Evolutionary conservation across 768 basidiomycete genomes (phyloP).

Genomic region (Suillus clintonianus): DNA sequence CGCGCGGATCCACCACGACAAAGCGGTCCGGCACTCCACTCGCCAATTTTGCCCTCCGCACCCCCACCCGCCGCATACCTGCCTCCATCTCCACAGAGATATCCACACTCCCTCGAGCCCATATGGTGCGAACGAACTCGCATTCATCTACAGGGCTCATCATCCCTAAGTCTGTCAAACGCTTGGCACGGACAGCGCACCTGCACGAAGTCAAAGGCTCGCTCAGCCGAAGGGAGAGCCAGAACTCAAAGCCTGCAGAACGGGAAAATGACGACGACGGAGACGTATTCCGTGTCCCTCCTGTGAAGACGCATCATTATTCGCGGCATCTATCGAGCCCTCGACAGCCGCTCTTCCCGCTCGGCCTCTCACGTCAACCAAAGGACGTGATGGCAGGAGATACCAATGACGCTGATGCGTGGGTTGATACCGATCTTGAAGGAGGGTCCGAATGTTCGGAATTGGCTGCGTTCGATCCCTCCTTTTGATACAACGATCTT

Average conservation of each 20-base stretch:
- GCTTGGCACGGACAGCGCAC: slow-evolving; percentile 68
- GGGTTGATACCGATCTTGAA: slow-evolving; percentile 44
- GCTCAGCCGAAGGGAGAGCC: slow-evolving; percentile 14
- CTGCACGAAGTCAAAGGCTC: slow-evolving; percentile 57
- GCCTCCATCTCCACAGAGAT: slow-evolving; percentile 26
- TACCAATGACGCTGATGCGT: slow-evolving; percentile 27
- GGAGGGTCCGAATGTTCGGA: slow-evolving; percentile 25
- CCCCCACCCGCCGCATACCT: slow-evolving; percentile 31
- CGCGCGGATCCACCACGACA: not conserved
- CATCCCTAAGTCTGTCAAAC: slow-evolving; percentile 46
- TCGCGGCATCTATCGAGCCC: not conserved
- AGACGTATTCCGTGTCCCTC: slow-evolving; percentile 18
- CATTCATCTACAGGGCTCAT: slow-evolving; percentile 23
- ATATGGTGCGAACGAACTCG: slow-evolving; percentile 48
- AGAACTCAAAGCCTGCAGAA: slow-evolving; percentile 7
- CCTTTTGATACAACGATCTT: not conserved
- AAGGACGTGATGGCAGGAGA: slow-evolving; percentile 10
- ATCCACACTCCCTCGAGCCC: slow-evolving; percentile 32
- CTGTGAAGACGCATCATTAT: not conserved
- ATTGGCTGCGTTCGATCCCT: slow-evolving; percentile 12
- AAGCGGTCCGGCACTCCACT: not conserved
- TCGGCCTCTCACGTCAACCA: slow-evolving; percentile 3
- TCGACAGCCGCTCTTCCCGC: slow-evolving; percentile 12
- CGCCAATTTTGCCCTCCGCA: slow-evolving; percentile 19
- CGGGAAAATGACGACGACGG: slow-evolving; percentile 15